Evolutionary conservation across 805 yeast genomes (phyloP), one percentile per base, ranked within the genome.

Genomic region (Starmerella geochares): DNA sequence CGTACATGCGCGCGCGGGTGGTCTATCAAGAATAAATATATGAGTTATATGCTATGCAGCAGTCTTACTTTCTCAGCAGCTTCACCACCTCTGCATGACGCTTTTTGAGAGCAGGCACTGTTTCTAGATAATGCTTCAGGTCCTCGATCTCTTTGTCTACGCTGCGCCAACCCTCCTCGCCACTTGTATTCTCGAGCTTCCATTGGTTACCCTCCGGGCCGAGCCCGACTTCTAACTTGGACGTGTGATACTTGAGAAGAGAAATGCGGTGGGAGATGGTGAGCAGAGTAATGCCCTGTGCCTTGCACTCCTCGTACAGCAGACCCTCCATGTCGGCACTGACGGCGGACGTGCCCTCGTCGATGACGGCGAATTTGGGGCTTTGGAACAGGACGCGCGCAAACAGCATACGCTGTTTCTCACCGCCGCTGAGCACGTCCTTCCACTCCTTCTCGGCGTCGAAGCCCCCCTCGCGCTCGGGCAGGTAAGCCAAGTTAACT

Each of bases 341-440:
- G 11, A 87, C 87, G 0, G 96, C 96, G 62, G 86, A 85, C 3
- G 96, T 87, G n/a, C 94, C 84, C 67, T 87, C 96, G 66, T 87
- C 96, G 54, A 87, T 73, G 2, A 87, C 78, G 3, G 87, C 86
- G 65, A 85, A 85, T 62, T 76, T 75, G 43, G 95, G 95, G 48
- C 76, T 76, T 62, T 83, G 85, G 68, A 81, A 86, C 57, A 87
- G 48, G 2, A 87, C 76, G 58, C 96, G 74, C 0, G 96, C 95
- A 69, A 87, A 83, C 65, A 86, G 79, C 64, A 87, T 75, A 62
- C 95, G 78, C 70, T 87, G 96, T 67, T 86, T 81, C 65, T 87
- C 96, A 50, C 96, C 96, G n/a, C 96, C 96, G 66, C 92, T 82
- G 56, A 87, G 74, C n/a, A 87, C 82, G 62, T 83, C 94, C 60